Percentiles rank a stretch among this genome's conserved stretches.
Conservation (phyloP, 176 grass and related monocot genomes). For the Secale cereale region DNA sequence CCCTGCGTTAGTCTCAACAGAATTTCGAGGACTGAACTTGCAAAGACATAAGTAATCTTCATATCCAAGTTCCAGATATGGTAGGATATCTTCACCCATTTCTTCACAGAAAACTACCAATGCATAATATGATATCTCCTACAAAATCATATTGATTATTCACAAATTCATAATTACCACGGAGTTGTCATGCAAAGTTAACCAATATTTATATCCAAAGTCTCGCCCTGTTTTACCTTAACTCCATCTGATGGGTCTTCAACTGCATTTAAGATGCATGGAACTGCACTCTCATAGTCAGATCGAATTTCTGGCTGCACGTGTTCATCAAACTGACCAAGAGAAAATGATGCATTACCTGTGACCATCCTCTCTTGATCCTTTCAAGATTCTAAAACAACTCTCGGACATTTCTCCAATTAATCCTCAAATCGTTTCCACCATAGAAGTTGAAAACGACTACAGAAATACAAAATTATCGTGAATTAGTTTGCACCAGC, state of each 20-base stretch:
- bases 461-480: too few species aligned
- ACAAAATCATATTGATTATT: too few species aligned
- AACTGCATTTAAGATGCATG: too few species aligned
- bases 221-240: constrained; percentile 26
- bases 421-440: constrained; percentile 65
- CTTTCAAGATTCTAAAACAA: constrained; percentile 83
- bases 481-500: too few species aligned
- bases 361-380: constrained; percentile 92
- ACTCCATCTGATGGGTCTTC: constrained; percentile 92
- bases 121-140: too few species aligned
- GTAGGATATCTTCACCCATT: constrained; percentile 67
- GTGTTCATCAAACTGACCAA: constrained; percentile 92
- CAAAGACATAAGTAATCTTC: constrained; percentile 67
- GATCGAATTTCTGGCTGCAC: too few species aligned
- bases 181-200: too few species aligned
- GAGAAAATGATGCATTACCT: constrained; percentile 83
- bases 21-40: constrained; percentile 67
- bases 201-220: neutral
- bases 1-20: too few species aligned
- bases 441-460: too few species aligned
- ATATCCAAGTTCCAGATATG: constrained; percentile 82
- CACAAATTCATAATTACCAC: too few species aligned
- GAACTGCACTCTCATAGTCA: constrained; percentile 71
- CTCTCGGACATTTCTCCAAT: constrained; percentile 64
- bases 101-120: too few species aligned